Base-by-base conservation (phyloP, 106 monocot species). In the Iris macrosiphon region DNA sequence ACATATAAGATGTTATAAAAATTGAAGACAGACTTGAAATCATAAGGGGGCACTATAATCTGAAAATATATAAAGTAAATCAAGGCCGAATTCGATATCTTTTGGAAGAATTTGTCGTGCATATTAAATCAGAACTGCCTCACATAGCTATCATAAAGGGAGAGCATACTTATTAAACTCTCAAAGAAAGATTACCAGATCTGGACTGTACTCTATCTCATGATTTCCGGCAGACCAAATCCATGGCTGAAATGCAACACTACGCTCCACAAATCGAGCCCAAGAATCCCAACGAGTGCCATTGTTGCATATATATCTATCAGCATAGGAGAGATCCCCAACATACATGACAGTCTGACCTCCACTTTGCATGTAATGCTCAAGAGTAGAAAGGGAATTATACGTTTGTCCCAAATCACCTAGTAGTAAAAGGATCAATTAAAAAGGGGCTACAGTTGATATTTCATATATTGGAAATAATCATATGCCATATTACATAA, bases 401-500 rank as follows among this genome's bases (percentile, higher is more conserved):
- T 78, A 98, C 24, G 96, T 98, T 67, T 98, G 90, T 18, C 96
- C 96, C 74, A 98, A 67, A 61, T 98, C 96, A 78, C 96, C 96
- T 96, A 51, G 12, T 15, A 46, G 16, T 52, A 51, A 51, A 44
- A 38, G 31, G 3, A 33, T 12, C 15, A 48, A 26, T 40, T 19
- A 16, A 42, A 43, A 42, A 31, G 34, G 8, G n/a, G 31, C 43
- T 62, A 20, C 14, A 19, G 8, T 50, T 12, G 26, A 69, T 47
- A 30, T 38, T 42, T n/a, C n/a, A 42, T 17, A 17, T 3, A 4
- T 2, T 23, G 21, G 10, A 46, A 1, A 3, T 46, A 12, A 46
- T 4, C n/a, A 50, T 24, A 46, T 46, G 10, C 23, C 24, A 23
- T 4, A 2, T 44, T 20, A 44, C 21, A 9, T n/a, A n/a, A n/a